Conservation (phyloP, 495 filamentous ascomycete genomes). For the Tirmania nivea region DNA sequence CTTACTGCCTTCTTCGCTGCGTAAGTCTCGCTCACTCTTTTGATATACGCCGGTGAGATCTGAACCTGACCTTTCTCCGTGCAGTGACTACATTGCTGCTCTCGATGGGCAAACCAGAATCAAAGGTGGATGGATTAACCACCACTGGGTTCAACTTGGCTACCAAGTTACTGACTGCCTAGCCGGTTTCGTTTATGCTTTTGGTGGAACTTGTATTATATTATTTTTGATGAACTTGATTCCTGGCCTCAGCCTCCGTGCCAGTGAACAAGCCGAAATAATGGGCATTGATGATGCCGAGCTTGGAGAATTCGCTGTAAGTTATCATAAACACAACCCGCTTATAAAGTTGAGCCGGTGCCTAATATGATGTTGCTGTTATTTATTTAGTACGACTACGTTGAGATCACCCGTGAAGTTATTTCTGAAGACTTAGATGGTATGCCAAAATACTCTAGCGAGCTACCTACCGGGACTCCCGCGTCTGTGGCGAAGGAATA, state of each 20-base stretch:
- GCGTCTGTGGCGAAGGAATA: not conserved
- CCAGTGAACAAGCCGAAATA: constrained; percentile 65
- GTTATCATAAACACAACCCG: constrained; percentile 3
- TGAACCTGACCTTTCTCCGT: constrained; percentile 2
- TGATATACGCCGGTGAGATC: not conserved
- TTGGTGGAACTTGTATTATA: constrained; percentile 65
- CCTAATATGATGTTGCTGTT: not conserved
- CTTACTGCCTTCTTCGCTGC: constrained; percentile 81
- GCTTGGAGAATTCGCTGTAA: constrained; percentile 76
- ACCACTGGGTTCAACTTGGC: constrained; percentile 69
- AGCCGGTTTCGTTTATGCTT: constrained; percentile 67
- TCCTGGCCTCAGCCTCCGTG: constrained; percentile 61
- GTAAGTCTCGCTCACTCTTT: constrained; percentile 25
- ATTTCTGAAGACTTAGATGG: constrained; percentile 31
- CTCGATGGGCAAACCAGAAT: constrained; percentile 58
- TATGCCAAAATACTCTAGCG: not conserved
- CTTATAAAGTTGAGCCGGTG: too few species aligned
- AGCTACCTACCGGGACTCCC: not conserved
- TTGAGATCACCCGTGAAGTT: constrained; percentile 76
- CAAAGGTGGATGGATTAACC: constrained; percentile 74
- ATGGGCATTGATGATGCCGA: constrained; percentile 86
- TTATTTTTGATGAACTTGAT: constrained; percentile 73
- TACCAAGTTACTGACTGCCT: constrained; percentile 80
- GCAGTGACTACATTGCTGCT: constrained; percentile 62
- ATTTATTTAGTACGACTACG: constrained; percentile 68